Conservation (phyloP, 2,329 filamentous ascomycete species). For the Pseudocercospora vitis region DNA sequence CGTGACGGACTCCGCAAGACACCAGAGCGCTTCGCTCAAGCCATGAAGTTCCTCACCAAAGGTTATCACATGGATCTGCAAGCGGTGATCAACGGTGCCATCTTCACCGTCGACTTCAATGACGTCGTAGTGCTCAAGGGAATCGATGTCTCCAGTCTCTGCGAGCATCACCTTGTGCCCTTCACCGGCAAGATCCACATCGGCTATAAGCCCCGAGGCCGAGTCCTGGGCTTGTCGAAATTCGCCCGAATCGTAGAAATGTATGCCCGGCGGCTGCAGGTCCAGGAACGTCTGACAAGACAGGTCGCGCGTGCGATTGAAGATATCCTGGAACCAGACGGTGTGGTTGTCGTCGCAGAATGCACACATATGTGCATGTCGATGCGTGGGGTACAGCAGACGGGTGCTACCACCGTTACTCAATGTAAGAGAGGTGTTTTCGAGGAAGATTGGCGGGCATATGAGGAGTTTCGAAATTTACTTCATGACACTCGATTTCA, state of each 20-base stretch:
- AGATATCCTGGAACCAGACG: constrained; percentile 88
- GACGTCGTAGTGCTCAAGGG: constrained; percentile 95
- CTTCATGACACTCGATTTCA: too few species aligned
- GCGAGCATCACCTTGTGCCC: constrained; percentile 91
- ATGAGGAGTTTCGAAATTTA: constrained; percentile 94
- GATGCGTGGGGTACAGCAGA: constrained; percentile 97
- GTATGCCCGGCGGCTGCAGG: constrained; percentile 89
- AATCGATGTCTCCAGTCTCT: constrained; percentile 86
- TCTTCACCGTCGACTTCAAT: constrained; percentile 91
- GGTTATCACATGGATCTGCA: constrained; percentile 87
- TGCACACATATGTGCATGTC: constrained; percentile 97
- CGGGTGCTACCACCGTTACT: constrained; percentile 82
- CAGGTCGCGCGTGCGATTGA: constrained; percentile 92
- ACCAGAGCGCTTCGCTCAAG: constrained; percentile 83
- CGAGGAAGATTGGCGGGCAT: constrained; percentile 84
- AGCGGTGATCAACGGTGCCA: constrained; percentile 64
- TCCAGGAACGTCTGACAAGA: constrained; percentile 94
- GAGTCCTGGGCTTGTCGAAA: constrained; percentile 89
- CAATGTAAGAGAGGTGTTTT: constrained; percentile 96
- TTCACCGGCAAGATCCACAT: constrained; percentile 69
- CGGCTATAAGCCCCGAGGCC: constrained; percentile 83
- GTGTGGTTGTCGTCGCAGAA: constrained; percentile 96
- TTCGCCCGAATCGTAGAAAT: constrained; percentile 94
- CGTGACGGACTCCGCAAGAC: constrained; percentile 59
- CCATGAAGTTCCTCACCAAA: constrained; percentile 86